Evolutionary conservation across 768 basidiomycete genomes (phyloP), one percentile per base, ranked within the genome.

Genomic region (Gloeostereum incarnatum): DNA sequence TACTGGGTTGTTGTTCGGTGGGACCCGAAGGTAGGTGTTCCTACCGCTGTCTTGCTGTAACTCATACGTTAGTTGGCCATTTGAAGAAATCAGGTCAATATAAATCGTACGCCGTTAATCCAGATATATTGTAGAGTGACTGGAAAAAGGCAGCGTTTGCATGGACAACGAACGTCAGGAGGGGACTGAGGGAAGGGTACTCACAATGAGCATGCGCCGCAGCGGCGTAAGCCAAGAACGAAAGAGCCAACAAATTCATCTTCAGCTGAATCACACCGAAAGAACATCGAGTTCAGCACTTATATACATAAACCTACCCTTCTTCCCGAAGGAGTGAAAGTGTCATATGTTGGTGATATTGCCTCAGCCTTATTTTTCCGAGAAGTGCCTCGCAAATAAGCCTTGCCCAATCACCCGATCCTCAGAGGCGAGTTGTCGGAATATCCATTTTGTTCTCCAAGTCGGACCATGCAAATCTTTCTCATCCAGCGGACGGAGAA

Each of bases 111-210:
- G 38, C 68, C 70, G 43, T 70, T 66, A 41, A 58, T 48, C 69
- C 69, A 73, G 39, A 71, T 56, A 46, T 69, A 73, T 45, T 73
- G 71, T 63, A 71, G 55, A 10, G 71, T 71, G 49, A 70, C 66
- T 68, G 31, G 19, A 9, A 19, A 40, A 5, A 5, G 5, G 18
- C 10, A 5, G 17, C 33, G 26, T 16, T 8, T 3, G 29, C 14
- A n/a, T 31, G 5, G 23, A 31, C 19, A 32, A 47, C 29, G 10
- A 14, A n/a, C 7, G 29, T 22, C 30, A 31, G 17, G 8, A 17
- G 42, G 38, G 35, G 19, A 29, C 16, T 16, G 11, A 20, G 7
- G 19, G 27, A 24, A 2, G 18, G 32, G 24, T 7, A 22, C 50
- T 38, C 17, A 38, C 41, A 42, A 24, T 42, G 41, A 17, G 41